Evolutionary conservation across 2,329 filamentous ascomycete species (phyloP).

Genomic region (Fusarium sarcochroum): DNA sequence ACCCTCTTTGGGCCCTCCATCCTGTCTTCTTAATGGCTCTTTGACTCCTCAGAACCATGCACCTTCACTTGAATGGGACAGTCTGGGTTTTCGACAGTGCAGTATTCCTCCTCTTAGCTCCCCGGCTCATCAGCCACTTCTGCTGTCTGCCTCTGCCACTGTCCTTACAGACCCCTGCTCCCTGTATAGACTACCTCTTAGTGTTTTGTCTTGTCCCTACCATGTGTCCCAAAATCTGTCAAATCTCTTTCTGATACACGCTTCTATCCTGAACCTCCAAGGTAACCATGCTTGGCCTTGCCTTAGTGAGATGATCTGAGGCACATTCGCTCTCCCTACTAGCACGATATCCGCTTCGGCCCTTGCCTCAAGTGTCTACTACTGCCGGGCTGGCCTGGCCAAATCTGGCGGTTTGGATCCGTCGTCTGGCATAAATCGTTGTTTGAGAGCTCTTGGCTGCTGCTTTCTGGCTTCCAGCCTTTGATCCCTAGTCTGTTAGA

Average conservation of each 20-base stretch:
- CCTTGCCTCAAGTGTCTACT: conserved; percentile 40
- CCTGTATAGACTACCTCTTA: conserved; percentile 20
- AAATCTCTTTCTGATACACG: conserved; percentile 61
- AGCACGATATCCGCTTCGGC: conserved; percentile 41
- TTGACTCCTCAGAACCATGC: conserved; percentile 30
- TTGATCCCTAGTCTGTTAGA: conserved; percentile 24
- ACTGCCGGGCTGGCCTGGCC: conserved; percentile 35
- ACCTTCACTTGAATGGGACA: conserved; percentile 33
- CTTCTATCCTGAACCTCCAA: conserved; percentile 43
- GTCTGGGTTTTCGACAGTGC: conserved; percentile 25
- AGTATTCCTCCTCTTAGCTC: conserved; percentile 22
- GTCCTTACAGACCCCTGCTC: conserved; percentile 23
- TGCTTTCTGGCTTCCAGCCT: conserved; percentile 24
- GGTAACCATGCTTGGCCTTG: conserved; percentile 26
- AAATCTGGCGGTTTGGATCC: conserved; percentile 24
- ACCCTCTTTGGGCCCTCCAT: conserved; percentile 40
- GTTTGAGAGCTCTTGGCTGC: conserved; percentile 24
- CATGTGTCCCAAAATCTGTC: conserved; percentile 41
- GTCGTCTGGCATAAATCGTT: conserved; percentile 16
- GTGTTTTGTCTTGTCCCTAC: conserved; percentile 24
- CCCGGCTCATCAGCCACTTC: conserved; percentile 40
- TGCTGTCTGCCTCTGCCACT: conserved; percentile 31
- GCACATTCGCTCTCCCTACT: conserved; percentile 58
- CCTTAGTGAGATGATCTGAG: conserved; percentile 60
- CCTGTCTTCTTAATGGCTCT: conserved; percentile 45